Percentiles rank a stretch among this genome's conserved stretches.
Conservation (phyloP, 2,329 filamentous ascomycete genomes). For the Cladophialophora psammophila region DNA sequence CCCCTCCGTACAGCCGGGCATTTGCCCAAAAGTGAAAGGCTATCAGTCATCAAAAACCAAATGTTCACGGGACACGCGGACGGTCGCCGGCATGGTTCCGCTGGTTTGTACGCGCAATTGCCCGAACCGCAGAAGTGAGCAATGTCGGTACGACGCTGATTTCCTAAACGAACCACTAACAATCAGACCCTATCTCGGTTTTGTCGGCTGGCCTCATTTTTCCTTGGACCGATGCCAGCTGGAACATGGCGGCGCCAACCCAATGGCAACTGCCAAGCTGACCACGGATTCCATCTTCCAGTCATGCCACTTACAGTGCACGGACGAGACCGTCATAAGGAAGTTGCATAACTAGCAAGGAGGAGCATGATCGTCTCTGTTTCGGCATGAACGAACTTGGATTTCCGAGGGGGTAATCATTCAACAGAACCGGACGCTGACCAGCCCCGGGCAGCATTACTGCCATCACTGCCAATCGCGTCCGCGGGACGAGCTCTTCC, state of each 20-base stretch:
- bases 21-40: neutral
- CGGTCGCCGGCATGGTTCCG: neutral
- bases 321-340: neutral
- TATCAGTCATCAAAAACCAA: neutral
- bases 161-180: conserved; percentile 4
- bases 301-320: conserved; percentile 10
- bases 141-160: neutral
- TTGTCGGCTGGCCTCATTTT: neutral
- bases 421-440: conserved; percentile 7
- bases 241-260: neutral
- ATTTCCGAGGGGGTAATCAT: conserved; percentile 6
- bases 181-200: neutral
- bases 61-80: neutral
- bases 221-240: neutral
- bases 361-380: neutral
- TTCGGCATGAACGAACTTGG: neutral
- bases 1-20: neutral
- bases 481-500: too few species aligned
- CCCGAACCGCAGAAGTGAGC: neutral
- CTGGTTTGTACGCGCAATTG: conserved; percentile 2
- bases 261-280: conserved; percentile 7
- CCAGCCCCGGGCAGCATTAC: neutral
- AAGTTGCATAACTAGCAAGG: neutral
- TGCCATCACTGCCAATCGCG: neutral
- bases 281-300: neutral